Conservation (phyloP, 176 grass and related monocot genomes). For the Phyllostachys edulis region DNA sequence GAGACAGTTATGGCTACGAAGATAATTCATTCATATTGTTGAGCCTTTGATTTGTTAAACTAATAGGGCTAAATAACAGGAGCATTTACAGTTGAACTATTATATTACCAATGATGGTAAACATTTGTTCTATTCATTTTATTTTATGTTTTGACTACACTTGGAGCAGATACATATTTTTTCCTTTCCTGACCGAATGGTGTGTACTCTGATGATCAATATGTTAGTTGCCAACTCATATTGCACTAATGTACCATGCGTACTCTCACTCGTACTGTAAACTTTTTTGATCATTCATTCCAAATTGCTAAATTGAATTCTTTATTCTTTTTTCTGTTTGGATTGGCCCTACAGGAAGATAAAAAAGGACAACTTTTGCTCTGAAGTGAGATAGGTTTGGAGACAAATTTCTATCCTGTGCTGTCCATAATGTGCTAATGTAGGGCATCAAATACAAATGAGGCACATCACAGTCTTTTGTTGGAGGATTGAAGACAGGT, state of each 20-base stretch:
- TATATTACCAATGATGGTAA: slow-evolving; percentile 7
- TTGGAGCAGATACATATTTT: not conserved
- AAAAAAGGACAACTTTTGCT: slow-evolving; percentile 8
- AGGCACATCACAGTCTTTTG: slow-evolving; percentile 2
- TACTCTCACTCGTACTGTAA: not conserved
- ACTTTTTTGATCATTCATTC: not conserved
- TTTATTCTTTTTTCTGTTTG: slow-evolving; percentile 4
- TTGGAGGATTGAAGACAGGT: slow-evolving; percentile 34
- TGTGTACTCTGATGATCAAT: not conserved
- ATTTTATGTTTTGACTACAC: not conserved
- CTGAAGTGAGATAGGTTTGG: not conserved
- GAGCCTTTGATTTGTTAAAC: not conserved
- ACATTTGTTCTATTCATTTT: not conserved
- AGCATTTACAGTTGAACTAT: not conserved
- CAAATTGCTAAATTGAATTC: slow-evolving; percentile 15
- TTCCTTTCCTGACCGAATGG: not conserved
- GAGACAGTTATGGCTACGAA: not conserved
- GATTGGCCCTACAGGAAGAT: slow-evolving; percentile 11
- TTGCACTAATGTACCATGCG: not conserved
- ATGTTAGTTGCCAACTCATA: not conserved
- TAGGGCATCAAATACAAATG: slow-evolving; percentile 39
- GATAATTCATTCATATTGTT: not conserved
- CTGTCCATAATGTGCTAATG: slow-evolving; percentile 18
- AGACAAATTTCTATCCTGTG: slow-evolving; percentile 12
- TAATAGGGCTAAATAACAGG: not conserved